Percentiles rank a stretch among this genome's conserved stretches.
Evolutionary conservation across 140 eudicot species (phyloP).

Genomic region (Anethum foeniculum): DNA sequence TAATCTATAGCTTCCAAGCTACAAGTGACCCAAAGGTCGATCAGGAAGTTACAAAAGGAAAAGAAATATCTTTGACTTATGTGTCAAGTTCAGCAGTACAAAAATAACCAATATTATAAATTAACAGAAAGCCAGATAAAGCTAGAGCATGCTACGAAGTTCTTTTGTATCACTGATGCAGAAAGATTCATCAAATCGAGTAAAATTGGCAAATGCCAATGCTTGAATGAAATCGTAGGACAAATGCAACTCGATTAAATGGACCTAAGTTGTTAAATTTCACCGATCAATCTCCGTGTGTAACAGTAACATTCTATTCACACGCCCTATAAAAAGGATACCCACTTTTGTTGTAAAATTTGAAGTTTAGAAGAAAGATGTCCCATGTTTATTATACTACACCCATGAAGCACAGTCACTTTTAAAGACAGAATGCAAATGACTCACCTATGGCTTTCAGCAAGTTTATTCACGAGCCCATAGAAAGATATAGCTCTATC

Average conservation of each 20-base stretch:
- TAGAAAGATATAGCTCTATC: constrained; percentile 67
- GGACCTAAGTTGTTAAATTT: background rate
- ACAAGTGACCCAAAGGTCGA: background rate
- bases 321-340: background rate
- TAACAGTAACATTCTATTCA: background rate
- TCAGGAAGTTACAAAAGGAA: background rate
- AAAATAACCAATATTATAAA: background rate
- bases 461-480: constrained; percentile 64
- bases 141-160: background rate
- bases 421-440: background rate
- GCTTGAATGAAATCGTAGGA: too few species aligned
- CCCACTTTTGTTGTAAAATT: too few species aligned
- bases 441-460: constrained; percentile 76
- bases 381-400: background rate
- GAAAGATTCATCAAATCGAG: background rate
- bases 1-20: background rate
- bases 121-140: background rate
- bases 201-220: background rate
- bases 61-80: background rate
- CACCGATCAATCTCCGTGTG: background rate
- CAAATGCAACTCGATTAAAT: background rate
- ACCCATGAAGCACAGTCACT: background rate
- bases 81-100: background rate
- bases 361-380: too few species aligned
- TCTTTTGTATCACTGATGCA: background rate